A percentile compares a stretch with the other conserved stretches of the same genome.
Conservation (phyloP, 2,329 filamentous ascomycete species). For the Colletotrichum ledebouriae region DNA sequence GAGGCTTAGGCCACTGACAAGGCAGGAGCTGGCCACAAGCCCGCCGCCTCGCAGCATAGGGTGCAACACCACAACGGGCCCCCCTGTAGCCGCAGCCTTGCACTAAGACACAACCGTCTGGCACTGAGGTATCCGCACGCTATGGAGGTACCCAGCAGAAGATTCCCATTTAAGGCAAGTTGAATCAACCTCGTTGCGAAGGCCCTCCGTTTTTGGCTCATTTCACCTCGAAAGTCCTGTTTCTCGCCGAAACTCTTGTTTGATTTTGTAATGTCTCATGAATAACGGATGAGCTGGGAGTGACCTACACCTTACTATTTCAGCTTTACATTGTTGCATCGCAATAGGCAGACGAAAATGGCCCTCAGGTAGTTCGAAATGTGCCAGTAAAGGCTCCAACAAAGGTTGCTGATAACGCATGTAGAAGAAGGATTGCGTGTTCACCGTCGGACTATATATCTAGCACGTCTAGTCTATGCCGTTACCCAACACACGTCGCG, state of each 20-base stretch:
- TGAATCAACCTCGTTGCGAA: not conserved
- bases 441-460: not conserved
- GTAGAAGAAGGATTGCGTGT: not conserved
- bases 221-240: not conserved
- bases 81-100: slow-evolving; percentile 40
- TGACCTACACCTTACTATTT: too few species aligned
- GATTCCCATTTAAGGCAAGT: slow-evolving; percentile 25
- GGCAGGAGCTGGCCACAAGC: slow-evolving; percentile 40
- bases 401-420: not conserved
- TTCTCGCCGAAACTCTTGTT: not conserved
- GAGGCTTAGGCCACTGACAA: slow-evolving; percentile 42
- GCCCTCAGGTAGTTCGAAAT: too few species aligned
- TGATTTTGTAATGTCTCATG: too few species aligned
- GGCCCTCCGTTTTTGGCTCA: not conserved
- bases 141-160: not conserved
- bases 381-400: too few species aligned
- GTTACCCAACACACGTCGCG: not conserved
- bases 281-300: too few species aligned
- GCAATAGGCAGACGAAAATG: too few species aligned
- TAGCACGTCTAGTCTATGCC: slow-evolving; percentile 7
- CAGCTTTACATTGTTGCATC: too few species aligned
- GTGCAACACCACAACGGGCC: slow-evolving; percentile 35
- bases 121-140: slow-evolving; percentile 4
- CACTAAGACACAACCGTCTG: slow-evolving; percentile 24
- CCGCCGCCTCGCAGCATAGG: slow-evolving; percentile 41